phyloP scores from a whole-genome alignment of 495 filamentous ascomycete genomes.

The Haplographium delicatum region DNA sequence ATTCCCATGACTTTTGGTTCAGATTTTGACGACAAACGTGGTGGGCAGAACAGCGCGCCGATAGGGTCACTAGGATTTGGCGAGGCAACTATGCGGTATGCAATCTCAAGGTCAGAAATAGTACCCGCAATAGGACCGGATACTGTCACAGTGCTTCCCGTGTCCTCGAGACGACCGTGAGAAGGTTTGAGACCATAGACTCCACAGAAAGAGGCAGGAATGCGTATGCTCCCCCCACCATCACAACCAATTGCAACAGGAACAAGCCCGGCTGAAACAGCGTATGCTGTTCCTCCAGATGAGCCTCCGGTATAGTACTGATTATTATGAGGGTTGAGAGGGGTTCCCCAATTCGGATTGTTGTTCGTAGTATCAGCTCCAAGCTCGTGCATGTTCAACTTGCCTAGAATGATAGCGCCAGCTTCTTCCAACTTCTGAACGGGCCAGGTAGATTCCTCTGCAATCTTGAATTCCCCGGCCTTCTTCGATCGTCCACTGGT shows the following conservation, averaged over 20 bases:
- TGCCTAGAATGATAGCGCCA: constrained; percentile 79
- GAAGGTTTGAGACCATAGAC: constrained; percentile 84
- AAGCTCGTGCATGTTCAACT: constrained; percentile 88
- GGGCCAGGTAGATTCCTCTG: constrained; percentile 64
- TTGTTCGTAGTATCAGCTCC: constrained; percentile 81
- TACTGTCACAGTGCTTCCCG: constrained; percentile 60
- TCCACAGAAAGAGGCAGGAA: constrained; percentile 80
- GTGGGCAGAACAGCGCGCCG: constrained; percentile 32
- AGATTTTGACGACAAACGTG: constrained; percentile 3
- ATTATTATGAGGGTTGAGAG: constrained; percentile 75
- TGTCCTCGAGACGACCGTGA: constrained; percentile 63
- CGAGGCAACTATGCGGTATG: constrained; percentile 69
- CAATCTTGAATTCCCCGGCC: constrained; percentile 37
- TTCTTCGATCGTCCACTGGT: constrained; percentile 43
- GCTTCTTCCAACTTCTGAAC: constrained; percentile 68
- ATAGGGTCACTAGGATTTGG: constrained; percentile 50
- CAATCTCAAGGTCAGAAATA: constrained; percentile 75
- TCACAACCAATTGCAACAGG: constrained; percentile 83
- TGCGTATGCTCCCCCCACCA: constrained; percentile 79
- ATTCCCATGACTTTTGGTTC: constrained; percentile 56
- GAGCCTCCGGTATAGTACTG: constrained; percentile 85
- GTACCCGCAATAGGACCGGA: constrained; percentile 72
- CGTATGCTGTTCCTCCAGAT: constrained; percentile 78
- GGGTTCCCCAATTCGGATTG: constrained; percentile 75
- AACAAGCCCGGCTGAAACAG: constrained; percentile 67